Conservation (phyloP, 768 basidiomycete species). For the Suillus brevipes region DNA sequence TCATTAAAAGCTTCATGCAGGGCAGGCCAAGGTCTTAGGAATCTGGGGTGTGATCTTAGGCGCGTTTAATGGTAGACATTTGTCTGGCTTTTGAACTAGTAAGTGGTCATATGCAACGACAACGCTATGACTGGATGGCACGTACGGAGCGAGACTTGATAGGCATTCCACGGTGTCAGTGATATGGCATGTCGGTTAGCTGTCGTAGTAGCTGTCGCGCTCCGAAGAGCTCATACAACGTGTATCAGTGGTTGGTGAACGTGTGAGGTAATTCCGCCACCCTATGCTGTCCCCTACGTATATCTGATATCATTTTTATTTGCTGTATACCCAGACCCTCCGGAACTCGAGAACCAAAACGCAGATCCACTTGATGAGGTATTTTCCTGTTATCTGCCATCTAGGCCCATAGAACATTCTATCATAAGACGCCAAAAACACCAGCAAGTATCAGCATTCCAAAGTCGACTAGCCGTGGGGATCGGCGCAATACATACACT, state of each 20-base stretch:
- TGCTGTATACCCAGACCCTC: background rate
- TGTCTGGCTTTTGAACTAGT: background rate
- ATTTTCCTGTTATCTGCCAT: background rate
- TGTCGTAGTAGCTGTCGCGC: background rate
- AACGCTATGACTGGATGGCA: background rate
- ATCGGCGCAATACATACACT: background rate
- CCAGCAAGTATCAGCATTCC: background rate
- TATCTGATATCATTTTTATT: background rate
- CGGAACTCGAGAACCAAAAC: background rate
- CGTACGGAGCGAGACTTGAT: background rate
- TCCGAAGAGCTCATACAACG: background rate
- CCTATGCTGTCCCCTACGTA: too few species aligned
- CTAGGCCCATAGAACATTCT: background rate
- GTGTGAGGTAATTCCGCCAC: background rate
- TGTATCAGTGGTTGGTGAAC: background rate
- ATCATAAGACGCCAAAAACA: background rate
- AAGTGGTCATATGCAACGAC: background rate
- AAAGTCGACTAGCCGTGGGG: slow-evolving; percentile 2
- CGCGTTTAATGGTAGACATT: background rate
- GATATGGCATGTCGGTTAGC: background rate
- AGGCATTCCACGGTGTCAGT: background rate
- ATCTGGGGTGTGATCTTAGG: background rate
- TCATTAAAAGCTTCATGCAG: background rate
- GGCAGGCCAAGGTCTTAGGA: background rate
- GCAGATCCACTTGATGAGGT: background rate